phyloP scores from a whole-genome alignment of 306 rosid genomes.

The Gleditsia sinensis region DNA sequence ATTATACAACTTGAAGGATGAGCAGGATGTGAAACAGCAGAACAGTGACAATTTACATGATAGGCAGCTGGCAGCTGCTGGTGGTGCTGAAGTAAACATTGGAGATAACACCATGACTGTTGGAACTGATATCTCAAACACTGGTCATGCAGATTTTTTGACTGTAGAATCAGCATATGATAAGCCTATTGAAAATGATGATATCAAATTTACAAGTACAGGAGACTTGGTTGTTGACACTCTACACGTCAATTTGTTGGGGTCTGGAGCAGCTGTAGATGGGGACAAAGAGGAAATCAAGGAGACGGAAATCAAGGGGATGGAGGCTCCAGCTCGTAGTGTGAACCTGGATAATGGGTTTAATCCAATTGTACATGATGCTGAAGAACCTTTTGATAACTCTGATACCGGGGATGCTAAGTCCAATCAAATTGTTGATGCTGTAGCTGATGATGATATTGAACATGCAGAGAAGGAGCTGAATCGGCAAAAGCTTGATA shows the following conservation, averaged over 20 bases:
- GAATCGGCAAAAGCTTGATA: background rate
- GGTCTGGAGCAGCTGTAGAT: slow-evolving; percentile 47
- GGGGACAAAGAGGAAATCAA: slow-evolving; percentile 48
- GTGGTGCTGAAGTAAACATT: slow-evolving; percentile 9
- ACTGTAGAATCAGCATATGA: slow-evolving; percentile 24
- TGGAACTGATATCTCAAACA: too few species aligned
- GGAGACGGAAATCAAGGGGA: slow-evolving; percentile 43
- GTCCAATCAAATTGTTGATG: slow-evolving; percentile 21
- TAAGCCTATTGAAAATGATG: slow-evolving; percentile 25
- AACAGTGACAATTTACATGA: slow-evolving; percentile 22
- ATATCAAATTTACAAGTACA: slow-evolving; percentile 25
- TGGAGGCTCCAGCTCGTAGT: slow-evolving; percentile 36
- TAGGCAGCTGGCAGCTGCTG: background rate
- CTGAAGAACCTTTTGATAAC: slow-evolving; percentile 28
- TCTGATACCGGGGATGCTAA: background rate
- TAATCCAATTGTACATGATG: slow-evolving; percentile 39
- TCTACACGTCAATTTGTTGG: slow-evolving; percentile 31
- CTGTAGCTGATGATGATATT: background rate
- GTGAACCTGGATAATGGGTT: slow-evolving; percentile 53
- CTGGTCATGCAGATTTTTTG: slow-evolving; percentile 28
- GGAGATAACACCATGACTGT: background rate
- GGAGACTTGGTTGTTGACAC: slow-evolving; percentile 48
- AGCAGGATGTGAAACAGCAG: slow-evolving; percentile 29
- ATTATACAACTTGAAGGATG: slow-evolving; percentile 22
- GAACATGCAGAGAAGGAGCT: slow-evolving; percentile 18